phyloP scores from a whole-genome alignment of 73 alveolate genomes.

The Halteria grandinella region DNA sequence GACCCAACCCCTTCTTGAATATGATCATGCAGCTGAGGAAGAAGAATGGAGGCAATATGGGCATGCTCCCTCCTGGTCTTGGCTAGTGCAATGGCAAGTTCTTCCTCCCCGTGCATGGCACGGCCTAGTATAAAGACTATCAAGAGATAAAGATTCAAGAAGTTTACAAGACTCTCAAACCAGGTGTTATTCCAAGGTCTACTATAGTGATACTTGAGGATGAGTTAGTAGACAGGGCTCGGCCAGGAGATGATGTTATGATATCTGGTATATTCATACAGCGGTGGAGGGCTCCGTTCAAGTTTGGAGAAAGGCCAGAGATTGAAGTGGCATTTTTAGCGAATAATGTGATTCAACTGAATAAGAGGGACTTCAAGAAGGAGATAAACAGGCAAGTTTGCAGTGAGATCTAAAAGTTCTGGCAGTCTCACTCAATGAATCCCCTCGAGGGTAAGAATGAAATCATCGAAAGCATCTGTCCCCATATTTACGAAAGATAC shows the following conservation, averaged over 20 bases:
- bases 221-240: constrained; percentile 72
- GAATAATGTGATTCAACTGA: constrained; percentile 46
- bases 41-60: constrained; percentile 16
- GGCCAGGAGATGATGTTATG: constrained; percentile 91
- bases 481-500: constrained; percentile 73
- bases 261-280: constrained; percentile 82
- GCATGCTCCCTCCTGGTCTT: not conserved
- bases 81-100: constrained; percentile 41
- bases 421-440: constrained; percentile 47
- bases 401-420: constrained; percentile 46
- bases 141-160: constrained; percentile 83
- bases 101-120: constrained; percentile 62
- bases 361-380: constrained; percentile 60
- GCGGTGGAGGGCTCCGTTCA: constrained; percentile 75
- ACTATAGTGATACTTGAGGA: constrained; percentile 77
- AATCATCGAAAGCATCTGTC: constrained; percentile 67
- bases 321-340: constrained; percentile 60
- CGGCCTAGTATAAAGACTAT: constrained; percentile 77
- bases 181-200: constrained; percentile 81
- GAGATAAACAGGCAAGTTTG: constrained; percentile 39
- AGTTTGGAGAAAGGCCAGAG: constrained; percentile 55
- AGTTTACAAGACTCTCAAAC: constrained; percentile 73
- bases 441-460: constrained; percentile 57
- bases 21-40: constrained; percentile 26
- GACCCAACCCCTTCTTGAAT: constrained; percentile 42